Evolutionary conservation across 2,329 filamentous ascomycete genomes (phyloP), one percentile per base, ranked within the genome.

Genomic region (Verticillium albo-atrum): DNA sequence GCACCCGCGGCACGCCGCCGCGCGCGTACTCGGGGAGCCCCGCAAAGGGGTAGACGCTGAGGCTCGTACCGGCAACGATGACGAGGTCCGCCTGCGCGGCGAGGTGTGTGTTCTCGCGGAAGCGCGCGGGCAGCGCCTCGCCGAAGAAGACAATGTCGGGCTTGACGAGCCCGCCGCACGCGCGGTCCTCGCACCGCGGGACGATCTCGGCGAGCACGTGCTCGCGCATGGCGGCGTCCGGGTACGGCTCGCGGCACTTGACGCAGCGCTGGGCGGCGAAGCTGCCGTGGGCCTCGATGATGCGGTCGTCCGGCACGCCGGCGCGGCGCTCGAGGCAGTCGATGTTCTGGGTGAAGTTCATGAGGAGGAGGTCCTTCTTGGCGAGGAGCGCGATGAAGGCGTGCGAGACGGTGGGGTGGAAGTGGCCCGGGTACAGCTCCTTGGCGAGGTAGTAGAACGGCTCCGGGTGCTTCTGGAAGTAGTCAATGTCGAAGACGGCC

Each of bases 301-400:
- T 93, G 73, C 84, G 87, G 2, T 94, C 87, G 0, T 79, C 82
- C 0, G 92, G 90, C 1, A 99, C 87, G 27, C 95, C 95, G 14
- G 94, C 95, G 65, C 85, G 82, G 25, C 93, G 86, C 75, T 99
- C 95, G 14, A 99, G 82, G 68, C 92, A 97, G 76, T 99, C 95
- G 66, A 99, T 98, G 70, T 99, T 99, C 71, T 99, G 95, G 0
- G 95, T 97, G 74, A 98, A 99, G 57, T 95, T 84, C 79, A 92
- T 95, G 65, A 89, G 78, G 26, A 99, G 78, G 47, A 94, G 78
- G 4, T 85, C 86, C 75, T 96, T 97, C 61, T 87, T 79, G 60
- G 93, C 84, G 17, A 98, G 85, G 26, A 99, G 79, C 15, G 86
- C 82, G 68, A 99, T 88, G 74, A 99, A 99, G 35, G 86, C 89